Evolutionary conservation across 176 grass and related monocot species (phyloP), one percentile per base, ranked within the genome.

Genomic region (Miscanthus lutarioriparius): DNA sequence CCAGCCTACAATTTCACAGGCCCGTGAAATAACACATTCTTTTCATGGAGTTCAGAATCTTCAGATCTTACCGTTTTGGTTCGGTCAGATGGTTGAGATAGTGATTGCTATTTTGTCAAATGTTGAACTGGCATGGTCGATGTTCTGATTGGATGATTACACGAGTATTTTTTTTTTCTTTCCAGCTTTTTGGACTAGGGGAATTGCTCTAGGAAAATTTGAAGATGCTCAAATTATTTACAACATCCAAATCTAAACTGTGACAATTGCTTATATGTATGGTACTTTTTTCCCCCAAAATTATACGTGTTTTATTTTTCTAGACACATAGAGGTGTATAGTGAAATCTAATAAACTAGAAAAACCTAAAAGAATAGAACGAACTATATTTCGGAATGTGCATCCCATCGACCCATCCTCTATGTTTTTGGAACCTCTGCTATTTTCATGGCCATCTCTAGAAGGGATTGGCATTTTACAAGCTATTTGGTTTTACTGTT

Each of bases 1-100:
- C 40, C 76, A 76, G 36, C 69, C 49, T 79, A 70, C 66, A 62
- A 47, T 35, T 91, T 87, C 81, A 91, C 76, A 80, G 76, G 39
- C 14, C 8, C 41, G 49, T 80, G 85, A 91, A 87, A 84, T 84
- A 76, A 87, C 40, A 75, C 11, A 40, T 54, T 87, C 48, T 20
- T 35, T 82, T 30, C 36, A 56, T 23, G 16, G 13, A 80, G 77
- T 32, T 79, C 9, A 36, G 26, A 35, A 47, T 87, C 9, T 54
- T 65, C 8, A 22, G 8, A 33, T 32, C 17, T 28, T 53, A 44
- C 16, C 26, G 13, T 47, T 47, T 17, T 79, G 39, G 38, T 65
- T 47, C 10, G 59, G 5, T 37, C 4, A 19, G 26, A 20, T 23
- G 32, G 33, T 33, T 28, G 56, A 28, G 40, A 16, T 10, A 48